Evolutionary conservation across 2,329 filamentous ascomycete genomes (phyloP), one percentile per base, ranked within the genome.

Genomic region (Penicillium griseofulvum): DNA sequence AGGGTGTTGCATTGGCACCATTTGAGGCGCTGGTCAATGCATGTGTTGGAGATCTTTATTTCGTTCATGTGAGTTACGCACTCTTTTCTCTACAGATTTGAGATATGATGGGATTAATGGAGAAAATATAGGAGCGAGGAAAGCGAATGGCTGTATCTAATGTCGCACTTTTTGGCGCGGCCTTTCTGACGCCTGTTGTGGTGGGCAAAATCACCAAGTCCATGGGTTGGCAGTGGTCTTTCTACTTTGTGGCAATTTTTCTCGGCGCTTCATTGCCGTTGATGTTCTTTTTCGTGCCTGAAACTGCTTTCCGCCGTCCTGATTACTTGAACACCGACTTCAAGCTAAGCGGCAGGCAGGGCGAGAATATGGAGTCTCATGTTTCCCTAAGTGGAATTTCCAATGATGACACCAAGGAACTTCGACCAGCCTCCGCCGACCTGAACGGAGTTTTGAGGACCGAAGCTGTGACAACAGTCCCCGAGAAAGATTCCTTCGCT

Each of bases 21-120:
- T 97, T 94, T 62, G 93, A 97, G 74, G 89, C 90, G 1, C 78
- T 97, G 24, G 87, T 97, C 55, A 96, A 96, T 72, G 90, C 90
- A 0, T 87, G 86, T 46, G 89, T 97, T 7, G 93, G 91, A 38
- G 93, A 97, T 71, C 71, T 97, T 49, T 97, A 93, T 74, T 94
- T 87, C 72, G 91, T 97, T 26, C 93, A 93, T 76, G 85, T 89
- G 72, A 73, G 83, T 72, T 38, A 46, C 16, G 28, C 43, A 22
- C 2, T 22, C n/a, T 26, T 12, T 19, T 29, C 16, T 3, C 14
- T n/a, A 10, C 16, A 29, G n/a, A 12, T 34, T 37, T 31, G 12
- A 12, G 5, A 10, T 46, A 33, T 16, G 46, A 34, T n/a, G 9
- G 60, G 16, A 19, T 29, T 43, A 42, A 43, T 16, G 7, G 17